Conservation (phyloP, 805 yeast genomes). For the Candida xyloterini region DNA sequence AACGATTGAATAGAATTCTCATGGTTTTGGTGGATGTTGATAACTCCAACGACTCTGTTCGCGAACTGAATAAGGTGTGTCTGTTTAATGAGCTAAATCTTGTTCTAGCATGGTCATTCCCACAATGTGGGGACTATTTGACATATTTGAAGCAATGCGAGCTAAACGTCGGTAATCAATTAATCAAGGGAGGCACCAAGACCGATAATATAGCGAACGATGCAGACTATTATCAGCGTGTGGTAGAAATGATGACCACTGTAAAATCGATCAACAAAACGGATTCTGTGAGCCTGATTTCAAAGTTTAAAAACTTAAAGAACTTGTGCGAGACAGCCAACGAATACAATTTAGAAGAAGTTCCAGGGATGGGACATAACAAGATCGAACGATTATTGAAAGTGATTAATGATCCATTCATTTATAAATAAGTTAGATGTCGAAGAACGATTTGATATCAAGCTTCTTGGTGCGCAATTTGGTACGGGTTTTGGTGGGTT, state of each 20-base stretch:
- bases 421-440: constrained; percentile 37
- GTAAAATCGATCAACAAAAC: constrained; percentile 51
- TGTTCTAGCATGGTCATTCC: constrained; percentile 52
- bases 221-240: constrained; percentile 41
- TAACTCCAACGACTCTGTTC: constrained; percentile 47
- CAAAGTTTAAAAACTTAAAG: constrained; percentile 45
- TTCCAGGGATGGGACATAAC: constrained; percentile 49
- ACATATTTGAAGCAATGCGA: constrained; percentile 34
- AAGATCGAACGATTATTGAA: constrained; percentile 40
- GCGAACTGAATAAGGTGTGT: constrained; percentile 47
- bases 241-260: constrained; percentile 44
- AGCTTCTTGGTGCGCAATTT: constrained; percentile 11
- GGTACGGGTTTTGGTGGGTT: constrained; percentile 2
- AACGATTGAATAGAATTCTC: constrained; percentile 41
- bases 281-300: constrained; percentile 48
- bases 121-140: constrained; percentile 49
- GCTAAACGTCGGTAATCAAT: constrained; percentile 27
- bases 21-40: constrained; percentile 66
- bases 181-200: constrained; percentile 39
- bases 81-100: constrained; percentile 47
- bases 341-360: constrained; percentile 29
- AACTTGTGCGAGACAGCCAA: constrained; percentile 37
- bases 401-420: constrained; percentile 49
- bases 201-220: constrained; percentile 31
- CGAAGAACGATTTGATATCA: constrained; percentile 19